A percentile compares a stretch with the other conserved stretches of the same genome.
Conservation (phyloP, 2,329 filamentous ascomycete species). For the Helicocarpus griseus region DNA sequence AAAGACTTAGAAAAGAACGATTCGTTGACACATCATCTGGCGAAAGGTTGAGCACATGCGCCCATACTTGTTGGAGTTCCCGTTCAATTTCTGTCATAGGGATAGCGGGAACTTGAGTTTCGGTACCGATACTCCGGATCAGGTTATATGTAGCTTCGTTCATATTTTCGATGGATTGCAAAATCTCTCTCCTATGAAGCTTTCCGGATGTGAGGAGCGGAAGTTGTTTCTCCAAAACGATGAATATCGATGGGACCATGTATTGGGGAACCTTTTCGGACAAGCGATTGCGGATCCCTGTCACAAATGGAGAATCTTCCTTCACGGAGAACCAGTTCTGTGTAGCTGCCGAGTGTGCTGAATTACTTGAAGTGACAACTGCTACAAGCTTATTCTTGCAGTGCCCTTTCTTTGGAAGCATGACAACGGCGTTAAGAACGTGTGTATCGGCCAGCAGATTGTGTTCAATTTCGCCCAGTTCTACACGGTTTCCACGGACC, state of each 20-base stretch:
- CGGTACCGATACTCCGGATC: neutral
- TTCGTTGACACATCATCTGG: conserved; percentile 22
- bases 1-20: conserved; percentile 35
- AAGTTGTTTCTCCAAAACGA: conserved; percentile 36
- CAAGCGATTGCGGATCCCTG: conserved; percentile 22
- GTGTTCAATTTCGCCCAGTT: conserved; percentile 45
- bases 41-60: conserved; percentile 31
- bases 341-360: conserved; percentile 12
- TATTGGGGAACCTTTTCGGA: conserved; percentile 25
- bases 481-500: conserved; percentile 55
- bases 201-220: conserved; percentile 39
- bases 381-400: conserved; percentile 24
- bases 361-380: conserved; percentile 14
- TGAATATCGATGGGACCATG: conserved; percentile 39
- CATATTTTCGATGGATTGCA: conserved; percentile 14
- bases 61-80: conserved; percentile 25
- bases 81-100: conserved; percentile 20
- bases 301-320: conserved; percentile 12
- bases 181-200: conserved; percentile 29
- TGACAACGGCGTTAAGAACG: conserved; percentile 27
- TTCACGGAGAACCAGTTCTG: conserved; percentile 16
- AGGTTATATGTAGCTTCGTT: conserved; percentile 19
- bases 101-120: conserved; percentile 1
- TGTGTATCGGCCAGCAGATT: conserved; percentile 22
- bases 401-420: conserved; percentile 28